phyloP scores from a whole-genome alignment of 345 rosid species.

The Psidium guajava region DNA sequence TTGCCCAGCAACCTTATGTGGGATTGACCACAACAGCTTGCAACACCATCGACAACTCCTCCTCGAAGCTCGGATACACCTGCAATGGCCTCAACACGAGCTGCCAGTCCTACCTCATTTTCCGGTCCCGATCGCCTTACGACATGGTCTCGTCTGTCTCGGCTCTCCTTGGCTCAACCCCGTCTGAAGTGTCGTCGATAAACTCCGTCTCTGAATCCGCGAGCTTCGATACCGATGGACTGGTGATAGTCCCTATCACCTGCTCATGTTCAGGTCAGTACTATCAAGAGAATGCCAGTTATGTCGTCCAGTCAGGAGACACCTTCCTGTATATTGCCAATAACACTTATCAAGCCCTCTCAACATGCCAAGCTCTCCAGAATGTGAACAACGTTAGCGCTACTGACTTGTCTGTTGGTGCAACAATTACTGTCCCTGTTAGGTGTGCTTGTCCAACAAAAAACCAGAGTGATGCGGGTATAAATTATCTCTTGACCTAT shows the following conservation, averaged over 20 bases:
- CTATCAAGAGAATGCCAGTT: conserved; percentile 39
- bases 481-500: conserved; percentile 20
- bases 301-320: conserved; percentile 19
- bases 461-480: conserved; percentile 20
- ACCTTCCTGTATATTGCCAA: conserved; percentile 28
- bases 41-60: conserved; percentile 9
- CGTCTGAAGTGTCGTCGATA: conserved; percentile 31
- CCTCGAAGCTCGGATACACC: conserved; percentile 57
- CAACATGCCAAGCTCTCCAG: conserved; percentile 69
- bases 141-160: conserved; percentile 41
- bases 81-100: conserved; percentile 57
- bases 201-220: conserved; percentile 31
- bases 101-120: conserved; percentile 44
- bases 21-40: conserved; percentile 41
- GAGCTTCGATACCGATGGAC: conserved; percentile 22
- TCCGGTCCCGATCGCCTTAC: conserved; percentile 52
- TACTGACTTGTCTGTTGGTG: conserved; percentile 12
- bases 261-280: conserved; percentile 56
- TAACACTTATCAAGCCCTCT: conserved; percentile 53
- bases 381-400: conserved; percentile 17
- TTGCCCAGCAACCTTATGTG: conserved; percentile 63
- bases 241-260: conserved; percentile 48
- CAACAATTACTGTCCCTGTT: conserved; percentile 28
- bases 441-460: conserved; percentile 33
- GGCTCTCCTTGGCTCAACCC: conserved; percentile 30